Evolutionary conservation across 352 stramenopile species (phyloP).

Genomic region (Phytophthora hybrid): DNA sequence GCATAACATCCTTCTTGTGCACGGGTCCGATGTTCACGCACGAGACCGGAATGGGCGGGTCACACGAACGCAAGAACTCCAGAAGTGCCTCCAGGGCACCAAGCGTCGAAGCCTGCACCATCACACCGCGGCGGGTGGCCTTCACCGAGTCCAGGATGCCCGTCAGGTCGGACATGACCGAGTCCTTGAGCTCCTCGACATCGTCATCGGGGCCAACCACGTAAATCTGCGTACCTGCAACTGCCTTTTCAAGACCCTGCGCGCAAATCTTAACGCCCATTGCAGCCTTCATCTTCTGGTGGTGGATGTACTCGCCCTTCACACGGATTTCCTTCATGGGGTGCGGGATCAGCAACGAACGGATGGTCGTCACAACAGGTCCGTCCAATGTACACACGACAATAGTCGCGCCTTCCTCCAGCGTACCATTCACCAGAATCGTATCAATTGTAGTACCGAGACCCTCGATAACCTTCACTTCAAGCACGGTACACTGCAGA

Average conservation of each 20-base stretch:
- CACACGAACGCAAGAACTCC: slow-evolving; percentile 96
- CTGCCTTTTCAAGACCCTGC: slow-evolving; percentile 97
- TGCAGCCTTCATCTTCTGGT: slow-evolving; percentile 98
- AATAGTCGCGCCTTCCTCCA: slow-evolving; percentile 96
- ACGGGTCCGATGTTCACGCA: slow-evolving; percentile 98
- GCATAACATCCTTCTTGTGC: slow-evolving; percentile 99
- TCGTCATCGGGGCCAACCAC: slow-evolving; percentile 97
- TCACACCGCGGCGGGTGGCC: slow-evolving; percentile 96
- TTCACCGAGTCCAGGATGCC: slow-evolving; percentile 96
- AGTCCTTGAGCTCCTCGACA: slow-evolving; percentile 98
- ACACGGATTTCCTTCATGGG: slow-evolving; percentile 98
- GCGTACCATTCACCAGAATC: slow-evolving; percentile 97
- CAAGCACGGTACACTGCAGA: slow-evolving; percentile 97
- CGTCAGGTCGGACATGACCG: slow-evolving; percentile 96
- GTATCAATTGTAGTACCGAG: slow-evolving; percentile 99
- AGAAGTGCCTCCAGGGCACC: slow-evolving; percentile 98
- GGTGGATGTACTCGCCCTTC: slow-evolving; percentile 95
- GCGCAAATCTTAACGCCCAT: slow-evolving; percentile 99
- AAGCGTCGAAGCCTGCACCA: slow-evolving; percentile 99
- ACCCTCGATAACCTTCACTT: slow-evolving; percentile 99
- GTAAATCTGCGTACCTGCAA: slow-evolving; percentile 98
- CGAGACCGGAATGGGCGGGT: slow-evolving; percentile 94
- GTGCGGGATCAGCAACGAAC: slow-evolving; percentile 98
- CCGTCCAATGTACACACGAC: slow-evolving; percentile 99
- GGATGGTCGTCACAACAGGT: slow-evolving; percentile 97